Evolutionary conservation across 345 rosid genomes (phyloP).

Genomic region (Reutealis trisperma): DNA sequence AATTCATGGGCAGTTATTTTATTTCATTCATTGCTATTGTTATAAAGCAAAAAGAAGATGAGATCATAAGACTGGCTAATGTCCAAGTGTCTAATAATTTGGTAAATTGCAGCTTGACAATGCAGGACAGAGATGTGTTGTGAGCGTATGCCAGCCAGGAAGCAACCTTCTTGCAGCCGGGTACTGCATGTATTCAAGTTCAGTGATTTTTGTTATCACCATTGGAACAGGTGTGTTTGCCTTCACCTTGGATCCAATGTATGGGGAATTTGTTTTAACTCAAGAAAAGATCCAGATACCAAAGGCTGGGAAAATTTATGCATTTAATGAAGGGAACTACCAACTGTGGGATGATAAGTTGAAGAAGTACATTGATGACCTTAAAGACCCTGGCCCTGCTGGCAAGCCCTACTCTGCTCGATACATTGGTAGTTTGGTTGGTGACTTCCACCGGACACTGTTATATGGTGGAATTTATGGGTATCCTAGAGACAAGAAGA

Average conservation of each 20-base stretch:
- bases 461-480: conserved; percentile 94
- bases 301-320: conserved; percentile 72
- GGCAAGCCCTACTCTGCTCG: conserved; percentile 91
- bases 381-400: conserved; percentile 87
- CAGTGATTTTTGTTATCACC: conserved; percentile 79
- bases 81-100: conserved; percentile 13
- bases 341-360: conserved; percentile 87
- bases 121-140: conserved; percentile 61
- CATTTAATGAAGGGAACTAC: conserved; percentile 96
- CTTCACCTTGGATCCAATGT: conserved; percentile 92
- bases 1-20: neutral
- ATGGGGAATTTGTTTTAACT: conserved; percentile 89
- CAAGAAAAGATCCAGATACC: conserved; percentile 86
- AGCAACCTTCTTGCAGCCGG: conserved; percentile 90
- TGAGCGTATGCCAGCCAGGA: conserved; percentile 94
- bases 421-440: conserved; percentile 93
- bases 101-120: conserved; percentile 56
- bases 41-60: conserved; percentile 5
- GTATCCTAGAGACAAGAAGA: conserved; percentile 87
- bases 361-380: conserved; percentile 89
- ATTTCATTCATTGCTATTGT: neutral
- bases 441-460: conserved; percentile 87
- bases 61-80: neutral
- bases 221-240: conserved; percentile 80
- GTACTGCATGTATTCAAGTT: conserved; percentile 96